Conservation (phyloP, 352 stramenopile genomes). For the Phytophthora pinifolia region DNA sequence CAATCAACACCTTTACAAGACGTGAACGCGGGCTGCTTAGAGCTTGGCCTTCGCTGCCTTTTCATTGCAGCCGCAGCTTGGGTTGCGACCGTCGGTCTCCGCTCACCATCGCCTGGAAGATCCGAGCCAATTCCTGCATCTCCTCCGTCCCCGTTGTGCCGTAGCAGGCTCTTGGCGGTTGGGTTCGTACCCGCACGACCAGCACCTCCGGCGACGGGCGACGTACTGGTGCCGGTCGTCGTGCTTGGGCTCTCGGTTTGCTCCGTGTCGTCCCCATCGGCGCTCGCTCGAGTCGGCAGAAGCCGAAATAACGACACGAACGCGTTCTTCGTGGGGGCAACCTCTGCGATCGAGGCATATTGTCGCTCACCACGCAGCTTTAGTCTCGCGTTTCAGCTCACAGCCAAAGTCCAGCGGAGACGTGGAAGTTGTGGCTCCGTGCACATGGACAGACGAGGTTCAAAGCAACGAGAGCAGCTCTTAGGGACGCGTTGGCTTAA, state of each 20-base stretch:
- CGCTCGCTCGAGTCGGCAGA: not conserved
- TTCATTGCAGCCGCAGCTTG: slow-evolving; percentile 22
- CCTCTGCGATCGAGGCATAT: slow-evolving; percentile 8
- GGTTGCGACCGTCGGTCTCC: slow-evolving; percentile 16
- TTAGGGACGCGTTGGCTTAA: not conserved
- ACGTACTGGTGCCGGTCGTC: not conserved
- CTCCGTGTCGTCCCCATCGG: slow-evolving; percentile 17
- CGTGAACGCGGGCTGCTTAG: not conserved
- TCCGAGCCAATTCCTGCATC: slow-evolving; percentile 17
- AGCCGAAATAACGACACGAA: slow-evolving; percentile 19
- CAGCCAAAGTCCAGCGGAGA: not conserved
- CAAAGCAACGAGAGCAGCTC: too few species aligned
- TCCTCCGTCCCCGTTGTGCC: slow-evolving; percentile 12
- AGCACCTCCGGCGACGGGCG: slow-evolving; percentile 20
- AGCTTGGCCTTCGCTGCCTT: not conserved
- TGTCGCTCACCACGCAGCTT: slow-evolving; percentile 9
- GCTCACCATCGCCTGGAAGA: slow-evolving; percentile 27
- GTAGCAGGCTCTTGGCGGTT: slow-evolving; percentile 9
- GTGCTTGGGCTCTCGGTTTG: slow-evolving; percentile 7
- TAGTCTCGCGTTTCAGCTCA: slow-evolving; percentile 14
- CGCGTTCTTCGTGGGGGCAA: not conserved
- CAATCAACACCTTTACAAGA: slow-evolving; percentile 12
- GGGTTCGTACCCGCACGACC: slow-evolving; percentile 10
- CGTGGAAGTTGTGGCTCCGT: slow-evolving; percentile 3
- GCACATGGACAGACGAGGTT: too few species aligned